Percentiles rank a stretch among this genome's conserved stretches.
Conservation (phyloP, 768 basidiomycete genomes). For the Sarcodon aspratus region DNA sequence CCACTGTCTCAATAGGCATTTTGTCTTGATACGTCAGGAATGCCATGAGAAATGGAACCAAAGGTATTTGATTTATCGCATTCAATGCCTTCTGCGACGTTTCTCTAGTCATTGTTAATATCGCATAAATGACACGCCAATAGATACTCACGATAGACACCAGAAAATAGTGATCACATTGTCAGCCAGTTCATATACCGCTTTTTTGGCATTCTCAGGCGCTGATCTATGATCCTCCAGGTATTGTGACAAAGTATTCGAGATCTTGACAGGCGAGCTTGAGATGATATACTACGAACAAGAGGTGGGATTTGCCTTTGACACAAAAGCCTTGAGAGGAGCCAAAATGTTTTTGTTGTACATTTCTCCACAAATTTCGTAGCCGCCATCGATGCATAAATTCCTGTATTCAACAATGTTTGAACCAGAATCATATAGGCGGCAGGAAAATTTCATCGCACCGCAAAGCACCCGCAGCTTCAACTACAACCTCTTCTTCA, state of each 20-base stretch:
- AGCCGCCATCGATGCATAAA: slow-evolving; percentile 89
- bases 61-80: slow-evolving; percentile 71
- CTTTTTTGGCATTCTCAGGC: slow-evolving; percentile 57
- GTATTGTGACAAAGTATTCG: slow-evolving; percentile 56
- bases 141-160: slow-evolving; percentile 79
- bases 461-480: slow-evolving; percentile 84
- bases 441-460: slow-evolving; percentile 21
- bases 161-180: slow-evolving; percentile 88
- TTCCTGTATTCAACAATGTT: slow-evolving; percentile 42
- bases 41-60: slow-evolving; percentile 83
- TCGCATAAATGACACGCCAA: not conserved
- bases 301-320: slow-evolving; percentile 41
- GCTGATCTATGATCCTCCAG: slow-evolving; percentile 48
- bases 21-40: slow-evolving; percentile 65
- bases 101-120: slow-evolving; percentile 41
- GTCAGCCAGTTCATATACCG: slow-evolving; percentile 82
- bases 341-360: slow-evolving; percentile 89
- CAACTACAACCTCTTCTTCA: slow-evolving; percentile 85
- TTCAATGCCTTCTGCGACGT: slow-evolving; percentile 87
- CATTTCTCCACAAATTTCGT: slow-evolving; percentile 94
- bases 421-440: not conserved
- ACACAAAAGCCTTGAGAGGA: slow-evolving; percentile 63
- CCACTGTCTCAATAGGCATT: slow-evolving; percentile 60
- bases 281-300: not conserved
- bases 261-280: slow-evolving; percentile 41